phyloP scores from a whole-genome alignment of 116 monocot genomes.

The Phalaenopsis hybrid region DNA sequence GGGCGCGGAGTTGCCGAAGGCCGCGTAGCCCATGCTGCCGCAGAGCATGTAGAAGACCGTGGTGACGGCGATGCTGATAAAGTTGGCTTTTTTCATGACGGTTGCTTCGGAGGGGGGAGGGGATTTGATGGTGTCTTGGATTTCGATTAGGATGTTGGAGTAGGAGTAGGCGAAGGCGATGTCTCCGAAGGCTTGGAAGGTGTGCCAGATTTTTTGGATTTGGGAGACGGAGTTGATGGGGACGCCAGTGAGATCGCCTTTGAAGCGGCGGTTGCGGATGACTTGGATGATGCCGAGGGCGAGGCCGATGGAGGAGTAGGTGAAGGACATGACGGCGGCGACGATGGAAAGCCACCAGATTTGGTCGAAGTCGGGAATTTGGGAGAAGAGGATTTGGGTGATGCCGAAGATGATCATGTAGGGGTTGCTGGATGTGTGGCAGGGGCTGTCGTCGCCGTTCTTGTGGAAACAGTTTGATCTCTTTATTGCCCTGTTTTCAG shows the following conservation, averaged over 20 bases:
- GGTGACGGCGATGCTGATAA: conserved; percentile 51
- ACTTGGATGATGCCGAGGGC: conserved; percentile 57
- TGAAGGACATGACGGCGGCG: conserved; percentile 21
- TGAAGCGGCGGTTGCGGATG: conserved; percentile 38
- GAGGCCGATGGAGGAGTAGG: conserved; percentile 42
- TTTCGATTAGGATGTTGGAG: conserved; percentile 96
- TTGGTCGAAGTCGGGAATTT: conserved; percentile 65
- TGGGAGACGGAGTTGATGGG: conserved; percentile 42
- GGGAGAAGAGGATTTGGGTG: conserved; percentile 53
- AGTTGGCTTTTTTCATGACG: conserved; percentile 76
- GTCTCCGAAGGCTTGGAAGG: conserved; percentile 77
- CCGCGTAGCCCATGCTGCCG: conserved; percentile 60
- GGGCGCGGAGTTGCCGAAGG: conserved; percentile 73
- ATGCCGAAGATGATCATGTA: conserved; percentile 52
- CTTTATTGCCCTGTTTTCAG: conserved; percentile 56
- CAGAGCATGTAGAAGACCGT: conserved; percentile 76
- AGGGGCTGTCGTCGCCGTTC: too few relatives aligned
- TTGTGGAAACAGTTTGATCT: conserved; percentile 75
- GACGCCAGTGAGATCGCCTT: conserved; percentile 60
- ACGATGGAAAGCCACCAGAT: conserved; percentile 65
- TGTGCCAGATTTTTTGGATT: conserved; percentile 70
- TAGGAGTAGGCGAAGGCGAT: conserved; percentile 93
- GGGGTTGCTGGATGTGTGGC: conserved; percentile 9
- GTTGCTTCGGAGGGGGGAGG: conserved; percentile 69
- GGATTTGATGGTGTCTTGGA: conserved; percentile 72